Conservation (phyloP, 345 rosid genomes). For the Heritiera littoralis region DNA sequence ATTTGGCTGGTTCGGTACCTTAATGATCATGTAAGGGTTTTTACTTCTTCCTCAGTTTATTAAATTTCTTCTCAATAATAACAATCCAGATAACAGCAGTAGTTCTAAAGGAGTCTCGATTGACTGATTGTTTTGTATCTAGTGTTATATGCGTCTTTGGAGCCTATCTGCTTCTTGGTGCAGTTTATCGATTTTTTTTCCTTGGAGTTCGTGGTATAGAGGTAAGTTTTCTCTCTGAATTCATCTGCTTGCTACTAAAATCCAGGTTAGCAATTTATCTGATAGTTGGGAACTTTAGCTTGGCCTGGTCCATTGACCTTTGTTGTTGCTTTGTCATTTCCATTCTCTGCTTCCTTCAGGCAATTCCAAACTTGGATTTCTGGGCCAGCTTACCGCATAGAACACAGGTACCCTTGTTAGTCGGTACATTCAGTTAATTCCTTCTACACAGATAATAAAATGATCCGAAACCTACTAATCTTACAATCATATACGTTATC, state of each 20-base stretch:
- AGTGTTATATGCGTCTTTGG: conserved; percentile 76
- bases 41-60: not conserved
- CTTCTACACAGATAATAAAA: not conserved
- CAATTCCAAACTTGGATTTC: conserved; percentile 75
- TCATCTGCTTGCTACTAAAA: not conserved
- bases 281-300: too few species aligned
- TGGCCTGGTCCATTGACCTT: not conserved
- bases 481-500: not conserved
- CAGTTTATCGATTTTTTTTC: conserved; percentile 67
- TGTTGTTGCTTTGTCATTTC: not conserved
- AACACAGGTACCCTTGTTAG: conserved; percentile 52
- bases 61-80: not conserved
- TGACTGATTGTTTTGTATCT: conserved; percentile 28
- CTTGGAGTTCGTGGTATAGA: conserved; percentile 70
- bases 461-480: not conserved
- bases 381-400: conserved; percentile 81
- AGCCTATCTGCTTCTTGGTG: conserved; percentile 72
- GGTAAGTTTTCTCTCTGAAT: conserved; percentile 45
- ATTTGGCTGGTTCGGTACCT: conserved; percentile 82
- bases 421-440: not conserved
- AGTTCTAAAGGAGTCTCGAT: conserved; percentile 18
- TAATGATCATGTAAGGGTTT: conserved; percentile 56
- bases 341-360: conserved; percentile 45
- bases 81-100: not conserved
- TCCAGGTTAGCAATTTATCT: not conserved